Evolutionary conservation across 495 filamentous ascomycete species (phyloP), one percentile per base, ranked within the genome.

Genomic region (Venustampulla echinocandica): DNA sequence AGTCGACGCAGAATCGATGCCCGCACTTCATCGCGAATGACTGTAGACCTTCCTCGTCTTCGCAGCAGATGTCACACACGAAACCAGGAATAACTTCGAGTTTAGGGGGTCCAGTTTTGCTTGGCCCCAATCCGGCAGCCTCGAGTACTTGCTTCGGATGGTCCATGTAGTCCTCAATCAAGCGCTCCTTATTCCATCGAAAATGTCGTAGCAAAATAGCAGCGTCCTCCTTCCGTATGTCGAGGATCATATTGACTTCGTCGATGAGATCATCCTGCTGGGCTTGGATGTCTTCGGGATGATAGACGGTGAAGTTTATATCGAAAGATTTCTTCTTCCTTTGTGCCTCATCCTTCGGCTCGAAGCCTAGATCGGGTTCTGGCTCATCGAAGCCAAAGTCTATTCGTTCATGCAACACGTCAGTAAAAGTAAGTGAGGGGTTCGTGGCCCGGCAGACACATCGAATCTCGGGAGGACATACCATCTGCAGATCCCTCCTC

Each of bases 91-190:
- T 65, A 27, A 73, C 68, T 54, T 87, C 74, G 10, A 90, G 73
- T 55, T 73, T 79, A 5, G 84, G 84, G 14, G 70, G 71, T 7
- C 69, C 65, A n/a, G 71, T 62, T n/a, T 74, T 71, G 39, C 69
- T 77, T 21, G 78, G 73, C 15, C 85, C 83, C 25, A 98, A 68
- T 4, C 92, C 92, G 10, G 90, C 87, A 37, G 79, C 80, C 55
- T 95, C 89, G n/a, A 96, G 64, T 0, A 89, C 79, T 58, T 79
- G 66, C 9, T 83, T 74, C 13, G 81, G 78, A 36, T 70, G 71
- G 42, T 97, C 90, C 89, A 97, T 95, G 58, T 95, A 97, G 33
- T 83, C 78, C 51, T 97, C 92, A 24, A 97, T 90, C 51, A 98
- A 64, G 25, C 85, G 79, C 59, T 98, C 92, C 60, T 94, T 90